A percentile compares a stretch with the other conserved stretches of the same genome.
Evolutionary conservation across 2,329 filamentous ascomycete genomes (phyloP).

Genomic region (Cryphonectria japonica): DNA sequence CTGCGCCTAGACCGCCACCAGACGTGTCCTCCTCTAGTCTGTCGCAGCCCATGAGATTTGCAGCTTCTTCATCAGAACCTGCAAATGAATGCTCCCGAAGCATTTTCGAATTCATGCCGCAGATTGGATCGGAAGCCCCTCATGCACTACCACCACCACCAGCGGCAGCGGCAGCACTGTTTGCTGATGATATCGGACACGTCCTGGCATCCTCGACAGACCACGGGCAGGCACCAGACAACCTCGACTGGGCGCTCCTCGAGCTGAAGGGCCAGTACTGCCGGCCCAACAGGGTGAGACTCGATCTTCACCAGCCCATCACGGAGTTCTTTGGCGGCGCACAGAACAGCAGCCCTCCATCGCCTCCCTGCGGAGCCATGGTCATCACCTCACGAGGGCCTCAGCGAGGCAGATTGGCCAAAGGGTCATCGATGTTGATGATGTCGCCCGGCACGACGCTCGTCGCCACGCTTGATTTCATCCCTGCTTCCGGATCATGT

Average conservation of each 20-base stretch:
- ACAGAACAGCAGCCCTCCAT: background rate
- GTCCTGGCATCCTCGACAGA: background rate
- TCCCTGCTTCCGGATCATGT: background rate
- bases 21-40: background rate
- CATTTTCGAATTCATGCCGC: background rate
- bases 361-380: background rate
- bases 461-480: background rate
- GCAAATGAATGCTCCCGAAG: background rate
- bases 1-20: accelerated
- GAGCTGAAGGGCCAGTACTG: background rate
- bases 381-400: background rate
- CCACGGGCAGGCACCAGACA: background rate
- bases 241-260: conserved; percentile 2
- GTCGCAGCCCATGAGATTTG: too few species aligned
- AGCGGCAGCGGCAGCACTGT: too few species aligned
- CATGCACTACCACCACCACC: background rate
- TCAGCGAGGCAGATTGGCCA: background rate
- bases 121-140: background rate
- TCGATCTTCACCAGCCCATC: background rate
- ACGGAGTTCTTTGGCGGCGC: background rate
- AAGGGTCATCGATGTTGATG: background rate
- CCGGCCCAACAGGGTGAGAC: background rate
- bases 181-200: background rate
- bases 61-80: too few species aligned
- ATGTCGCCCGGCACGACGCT: background rate